These are phyloP conservation scores for Termitomyces sp. DNA, from an alignment of 1,284 basidiomycete species.

Conservation along the genomic window DNA sequence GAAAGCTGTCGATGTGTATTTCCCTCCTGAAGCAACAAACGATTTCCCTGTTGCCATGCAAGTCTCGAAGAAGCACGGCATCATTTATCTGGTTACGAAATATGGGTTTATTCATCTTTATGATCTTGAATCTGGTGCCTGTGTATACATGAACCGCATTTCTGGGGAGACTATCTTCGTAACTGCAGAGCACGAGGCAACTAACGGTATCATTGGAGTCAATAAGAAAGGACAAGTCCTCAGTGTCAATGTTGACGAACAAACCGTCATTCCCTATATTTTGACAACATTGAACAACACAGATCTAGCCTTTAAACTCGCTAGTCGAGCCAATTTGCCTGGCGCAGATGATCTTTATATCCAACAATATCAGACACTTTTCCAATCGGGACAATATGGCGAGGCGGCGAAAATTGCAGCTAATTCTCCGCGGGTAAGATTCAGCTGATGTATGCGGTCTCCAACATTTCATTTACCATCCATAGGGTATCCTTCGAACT, in stretches of 20 bases:
- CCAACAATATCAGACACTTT: constrained; percentile 93
- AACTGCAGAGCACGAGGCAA: constrained; percentile 92
- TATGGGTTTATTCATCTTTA: constrained; percentile 99
- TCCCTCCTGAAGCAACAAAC: constrained; percentile 96
- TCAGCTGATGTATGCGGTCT: background rate
- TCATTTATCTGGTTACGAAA: constrained; percentile 97
- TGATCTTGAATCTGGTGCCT: constrained; percentile 97
- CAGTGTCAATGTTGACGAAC: constrained; percentile 95
- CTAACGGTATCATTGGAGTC: constrained; percentile 96
- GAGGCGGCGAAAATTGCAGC: constrained; percentile 99
- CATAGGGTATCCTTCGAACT: constrained; percentile 90
- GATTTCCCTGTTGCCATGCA: constrained; percentile 99
- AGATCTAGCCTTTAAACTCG: constrained; percentile 97
- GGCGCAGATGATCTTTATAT: constrained; percentile 98
- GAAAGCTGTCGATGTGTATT: constrained; percentile 99
- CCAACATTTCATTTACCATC: constrained; percentile 11
- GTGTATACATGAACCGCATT: constrained; percentile 99
- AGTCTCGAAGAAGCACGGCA: constrained; percentile 95
- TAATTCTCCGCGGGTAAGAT: constrained; percentile 83
- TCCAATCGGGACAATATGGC: constrained; percentile 85
- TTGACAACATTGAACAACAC: constrained; percentile 94
- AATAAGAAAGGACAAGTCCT: constrained; percentile 99
- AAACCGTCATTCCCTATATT: constrained; percentile 94
- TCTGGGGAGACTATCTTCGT: constrained; percentile 99
- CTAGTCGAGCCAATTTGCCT: constrained; percentile 94